phyloP scores from a whole-genome alignment of 495 filamentous ascomycete genomes.

The Trichoderma parareesei region DNA sequence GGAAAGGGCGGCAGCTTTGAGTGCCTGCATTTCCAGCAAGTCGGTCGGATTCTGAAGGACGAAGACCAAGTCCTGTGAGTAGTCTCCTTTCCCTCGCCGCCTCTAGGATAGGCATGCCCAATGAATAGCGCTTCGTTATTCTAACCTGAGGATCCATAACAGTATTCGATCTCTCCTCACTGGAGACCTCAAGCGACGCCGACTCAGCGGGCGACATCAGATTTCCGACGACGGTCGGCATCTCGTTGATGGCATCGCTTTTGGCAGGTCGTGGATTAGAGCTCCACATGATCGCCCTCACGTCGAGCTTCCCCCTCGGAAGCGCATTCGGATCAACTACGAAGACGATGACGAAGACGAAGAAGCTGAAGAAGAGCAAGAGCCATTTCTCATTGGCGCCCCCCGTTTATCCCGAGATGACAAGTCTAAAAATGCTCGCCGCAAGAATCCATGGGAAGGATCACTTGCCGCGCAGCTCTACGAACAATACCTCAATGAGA shows the following conservation, averaged over 20 bases:
- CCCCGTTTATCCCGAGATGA: background rate
- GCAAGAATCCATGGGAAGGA: no score
- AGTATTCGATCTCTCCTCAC: slow-evolving; percentile 78
- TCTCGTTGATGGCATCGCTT: slow-evolving; percentile 82
- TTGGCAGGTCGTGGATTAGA: slow-evolving; percentile 65
- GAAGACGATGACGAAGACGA: slow-evolving; percentile 21
- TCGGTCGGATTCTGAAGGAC: slow-evolving; percentile 63
- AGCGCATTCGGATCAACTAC: slow-evolving; percentile 52
- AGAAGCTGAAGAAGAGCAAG: slow-evolving; percentile 16
- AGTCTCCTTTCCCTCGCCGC: background rate
- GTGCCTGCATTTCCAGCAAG: slow-evolving; percentile 76
- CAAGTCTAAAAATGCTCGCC: background rate
- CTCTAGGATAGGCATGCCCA: background rate
- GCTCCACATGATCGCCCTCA: slow-evolving; percentile 52
- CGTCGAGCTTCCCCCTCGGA: slow-evolving; percentile 67
- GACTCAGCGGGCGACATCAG: slow-evolving; percentile 72
- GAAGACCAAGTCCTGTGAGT: slow-evolving; percentile 80
- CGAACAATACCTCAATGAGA: no score
- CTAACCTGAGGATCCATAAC: slow-evolving; percentile 12
- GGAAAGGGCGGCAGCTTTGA: slow-evolving; percentile 59
- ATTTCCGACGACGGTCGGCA: slow-evolving; percentile 75
- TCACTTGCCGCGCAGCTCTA: no score
- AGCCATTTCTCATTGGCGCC: slow-evolving; percentile 25
- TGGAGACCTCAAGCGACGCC: slow-evolving; percentile 64
- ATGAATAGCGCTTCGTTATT: no score